These are phyloP conservation scores for Stipa capillata DNA, from an alignment of 176 grass and related monocot species.

Conservation along the genomic window DNA sequence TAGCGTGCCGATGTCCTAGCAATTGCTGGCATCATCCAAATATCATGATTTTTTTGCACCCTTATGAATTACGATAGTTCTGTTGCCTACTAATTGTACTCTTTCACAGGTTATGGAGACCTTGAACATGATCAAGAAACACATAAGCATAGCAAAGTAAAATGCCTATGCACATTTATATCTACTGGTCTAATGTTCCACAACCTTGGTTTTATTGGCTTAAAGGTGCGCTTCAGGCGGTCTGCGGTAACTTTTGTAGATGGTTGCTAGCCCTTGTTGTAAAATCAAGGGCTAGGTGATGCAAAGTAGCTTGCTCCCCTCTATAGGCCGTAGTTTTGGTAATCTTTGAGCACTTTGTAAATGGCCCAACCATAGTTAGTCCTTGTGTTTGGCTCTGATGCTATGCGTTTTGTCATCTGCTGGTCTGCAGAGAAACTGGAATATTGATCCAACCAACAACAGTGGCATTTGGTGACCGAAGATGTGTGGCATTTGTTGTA, in stretches of 20 bases:
- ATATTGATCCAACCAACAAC: too few relatives aligned
- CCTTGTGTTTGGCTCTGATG: slow-evolving; percentile 3
- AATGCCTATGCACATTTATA: not conserved
- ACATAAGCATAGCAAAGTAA: slow-evolving; percentile 40
- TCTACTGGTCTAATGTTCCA: not conserved
- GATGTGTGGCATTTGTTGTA: not conserved
- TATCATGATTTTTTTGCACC: not conserved
- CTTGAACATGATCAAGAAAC: slow-evolving; percentile 54
- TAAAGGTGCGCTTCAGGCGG: not conserved
- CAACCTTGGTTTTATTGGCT: not conserved
- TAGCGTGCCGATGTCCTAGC: not conserved
- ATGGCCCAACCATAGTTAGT: slow-evolving; percentile 20
- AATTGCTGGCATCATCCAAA: not conserved
- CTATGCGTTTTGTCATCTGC: not conserved
- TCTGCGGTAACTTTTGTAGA: not conserved
- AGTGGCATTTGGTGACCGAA: too few relatives aligned
- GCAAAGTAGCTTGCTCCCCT: slow-evolving; percentile 23
- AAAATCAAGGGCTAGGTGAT: slow-evolving; percentile 4
- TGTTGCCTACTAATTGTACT: not conserved
- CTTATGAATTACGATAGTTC: not conserved
- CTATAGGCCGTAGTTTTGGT: slow-evolving; percentile 12
- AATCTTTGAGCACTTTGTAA: slow-evolving; percentile 28
- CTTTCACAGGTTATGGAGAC: slow-evolving; percentile 52
- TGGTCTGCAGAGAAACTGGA: not conserved
- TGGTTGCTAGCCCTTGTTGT: slow-evolving; percentile 6